Conservation (phyloP, 306 rosid species). For the Dryas octopetala region DNA sequence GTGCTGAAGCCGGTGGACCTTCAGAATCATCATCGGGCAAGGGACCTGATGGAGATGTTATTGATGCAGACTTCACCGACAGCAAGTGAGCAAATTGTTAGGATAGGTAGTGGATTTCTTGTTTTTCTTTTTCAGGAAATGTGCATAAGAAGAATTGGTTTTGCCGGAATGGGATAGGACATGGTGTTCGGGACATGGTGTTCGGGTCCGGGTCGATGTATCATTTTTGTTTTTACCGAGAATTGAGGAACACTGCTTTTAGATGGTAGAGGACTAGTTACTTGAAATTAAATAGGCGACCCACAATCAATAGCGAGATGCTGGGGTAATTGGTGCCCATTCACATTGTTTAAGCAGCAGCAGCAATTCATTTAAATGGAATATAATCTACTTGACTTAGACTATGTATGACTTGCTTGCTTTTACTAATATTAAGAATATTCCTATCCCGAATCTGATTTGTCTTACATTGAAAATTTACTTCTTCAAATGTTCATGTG, state of each 20-base stretch:
- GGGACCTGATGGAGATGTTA: conserved; percentile 82
- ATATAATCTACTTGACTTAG: background rate
- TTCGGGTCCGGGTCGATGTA: background rate
- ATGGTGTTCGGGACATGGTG: background rate
- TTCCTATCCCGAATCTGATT: too few species aligned
- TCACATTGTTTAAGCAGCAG: background rate
- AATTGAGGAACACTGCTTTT: background rate
- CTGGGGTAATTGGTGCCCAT: background rate
- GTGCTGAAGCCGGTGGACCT: conserved; percentile 68
- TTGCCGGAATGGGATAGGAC: background rate
- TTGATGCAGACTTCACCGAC: conserved; percentile 85
- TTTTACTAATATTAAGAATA: too few species aligned
- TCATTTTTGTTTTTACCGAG: conserved; percentile 1
- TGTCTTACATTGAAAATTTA: too few species aligned
- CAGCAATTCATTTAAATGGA: background rate
- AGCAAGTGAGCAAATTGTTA: conserved; percentile 45
- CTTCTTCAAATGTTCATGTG: too few species aligned
- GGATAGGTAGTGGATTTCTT: background rate
- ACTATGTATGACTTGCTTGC: too few species aligned
- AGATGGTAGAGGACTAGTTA: background rate
- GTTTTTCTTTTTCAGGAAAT: background rate
- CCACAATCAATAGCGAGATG: background rate
- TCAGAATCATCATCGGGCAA: conserved; percentile 63
- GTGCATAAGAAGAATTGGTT: background rate
- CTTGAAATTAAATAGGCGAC: background rate